A percentile compares a stretch with the other conserved stretches of the same genome.
phyloP scores from a whole-genome alignment of 2,329 filamentous ascomycete species.

The Didymella exigua region DNA sequence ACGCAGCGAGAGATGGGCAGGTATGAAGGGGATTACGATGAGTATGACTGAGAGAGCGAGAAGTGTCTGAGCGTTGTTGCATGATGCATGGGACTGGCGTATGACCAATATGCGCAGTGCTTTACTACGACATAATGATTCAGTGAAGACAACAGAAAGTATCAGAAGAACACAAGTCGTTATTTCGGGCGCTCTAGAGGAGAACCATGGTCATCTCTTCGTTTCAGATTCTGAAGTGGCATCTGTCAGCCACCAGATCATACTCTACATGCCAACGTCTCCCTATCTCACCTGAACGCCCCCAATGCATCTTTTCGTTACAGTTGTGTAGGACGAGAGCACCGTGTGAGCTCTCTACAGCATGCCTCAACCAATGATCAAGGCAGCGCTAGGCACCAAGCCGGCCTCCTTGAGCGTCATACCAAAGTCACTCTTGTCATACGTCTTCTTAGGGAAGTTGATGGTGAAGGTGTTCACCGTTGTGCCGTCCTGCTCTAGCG shows the following conservation, averaged over 20 bases:
- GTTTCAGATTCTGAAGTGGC: not conserved
- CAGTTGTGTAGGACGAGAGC: not conserved
- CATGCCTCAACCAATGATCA: constrained; percentile 65
- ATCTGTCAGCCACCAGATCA: not conserved
- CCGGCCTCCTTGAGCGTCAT: constrained; percentile 93
- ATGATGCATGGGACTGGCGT: not conserved
- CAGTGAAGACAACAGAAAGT: too few species aligned
- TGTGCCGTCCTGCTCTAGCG: constrained; percentile 72
- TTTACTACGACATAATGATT: too few species aligned
- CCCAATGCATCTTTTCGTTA: constrained; percentile 21
- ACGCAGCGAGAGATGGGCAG: constrained; percentile 54
- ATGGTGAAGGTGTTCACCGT: constrained; percentile 78
- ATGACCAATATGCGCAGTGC: not conserved
- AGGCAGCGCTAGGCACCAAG: constrained; percentile 84
- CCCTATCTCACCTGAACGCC: constrained; percentile 14
- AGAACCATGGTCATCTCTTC: not conserved
- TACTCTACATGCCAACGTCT: not conserved
- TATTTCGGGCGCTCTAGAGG: too few species aligned
- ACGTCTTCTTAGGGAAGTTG: constrained; percentile 87
- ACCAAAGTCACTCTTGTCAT: constrained; percentile 73
- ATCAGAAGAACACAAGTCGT: too few species aligned
- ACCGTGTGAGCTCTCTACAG: not conserved
- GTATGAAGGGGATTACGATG: constrained; percentile 44
- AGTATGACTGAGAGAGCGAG: constrained; percentile 37
- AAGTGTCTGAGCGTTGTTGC: not conserved